Base-by-base conservation (phyloP, 2,329 filamentous ascomycete genomes). In the Pezizomycotina sp. region DNA sequence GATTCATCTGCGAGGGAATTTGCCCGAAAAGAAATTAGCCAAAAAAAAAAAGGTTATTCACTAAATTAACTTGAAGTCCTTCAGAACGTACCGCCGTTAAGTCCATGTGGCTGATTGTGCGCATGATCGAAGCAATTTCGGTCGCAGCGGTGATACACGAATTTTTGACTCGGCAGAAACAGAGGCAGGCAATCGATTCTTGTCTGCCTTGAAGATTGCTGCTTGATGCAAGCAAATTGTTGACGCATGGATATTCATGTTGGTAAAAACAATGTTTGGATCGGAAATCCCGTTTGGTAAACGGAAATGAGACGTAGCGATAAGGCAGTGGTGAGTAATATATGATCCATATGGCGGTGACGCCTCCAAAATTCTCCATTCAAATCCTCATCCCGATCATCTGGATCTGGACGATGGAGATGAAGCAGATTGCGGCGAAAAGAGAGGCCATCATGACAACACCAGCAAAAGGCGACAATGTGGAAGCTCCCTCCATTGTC, bases 171-270 rank as follows among this genome's bases (percentile, higher is more conserved):
- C 86, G 1, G 78, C 73, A 46, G 79, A 75, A 29, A 93, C 75
- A 12, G 77, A 74, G 1, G 68, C 62, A 1, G 81, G 74, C 43
- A 93, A 62, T 34, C 73, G 70, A 56, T 92, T 77, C 59, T 83
- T 89, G 51, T 95, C 86, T 0, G 84, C 83, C 55, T 93, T 95
- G 66, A 86, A 93, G 13, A 98, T 95, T 16, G 89, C 89, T 2
- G 86, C 89, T 60, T 98, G 89, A 53, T 98, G 89, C n/a, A 98
- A 63, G 56, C 86, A 95, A 35, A 98, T 95, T 1, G 82, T 83
- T 1, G 84, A 92, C 0, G 89, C 92, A 55, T 95, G 84, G 20
- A 98, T 82, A 53, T 80, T 83, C 82, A 98, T 92, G 52, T 95
- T 95, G 38, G 79, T 73, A 55, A 93, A 95, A 4, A 95, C 73